Conservation (phyloP, 2,329 filamentous ascomycete species). For the Hymenotorrendiella dingleyae region DNA sequence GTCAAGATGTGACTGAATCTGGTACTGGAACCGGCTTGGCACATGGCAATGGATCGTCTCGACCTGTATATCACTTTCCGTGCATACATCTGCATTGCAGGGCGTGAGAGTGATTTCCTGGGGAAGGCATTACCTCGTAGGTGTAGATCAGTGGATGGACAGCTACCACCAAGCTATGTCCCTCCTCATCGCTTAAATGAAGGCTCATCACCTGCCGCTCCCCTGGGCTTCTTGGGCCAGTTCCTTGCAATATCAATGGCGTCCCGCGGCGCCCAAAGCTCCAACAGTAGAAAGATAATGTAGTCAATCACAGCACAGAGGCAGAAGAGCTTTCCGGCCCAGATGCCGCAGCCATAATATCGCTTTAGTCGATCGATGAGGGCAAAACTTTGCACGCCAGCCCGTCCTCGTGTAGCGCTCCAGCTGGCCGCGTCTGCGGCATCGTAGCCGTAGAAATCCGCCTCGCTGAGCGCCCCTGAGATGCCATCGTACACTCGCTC, state of each 20-base stretch:
- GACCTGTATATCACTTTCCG: neutral
- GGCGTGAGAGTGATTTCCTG: neutral
- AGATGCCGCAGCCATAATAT: conserved; percentile 97
- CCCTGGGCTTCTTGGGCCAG: conserved; percentile 73
- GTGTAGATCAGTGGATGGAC: too few relatives aligned
- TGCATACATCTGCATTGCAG: conserved; percentile 2
- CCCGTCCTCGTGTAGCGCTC: conserved; percentile 64
- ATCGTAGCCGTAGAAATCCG: conserved; percentile 82
- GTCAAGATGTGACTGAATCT: neutral
- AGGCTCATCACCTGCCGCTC: conserved; percentile 5
- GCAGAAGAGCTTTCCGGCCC: conserved; percentile 97
- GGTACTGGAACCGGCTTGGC: conserved; percentile 1
- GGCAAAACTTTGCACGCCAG: conserved; percentile 75
- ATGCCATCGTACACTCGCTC: conserved; percentile 95
- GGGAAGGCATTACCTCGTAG: too few relatives aligned
- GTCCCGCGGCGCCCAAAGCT: conserved; percentile 78
- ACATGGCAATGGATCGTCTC: neutral
- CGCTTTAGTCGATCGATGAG: conserved; percentile 91
- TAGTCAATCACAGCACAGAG: conserved; percentile 93
- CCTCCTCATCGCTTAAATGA: conserved; percentile 4
- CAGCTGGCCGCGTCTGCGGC: conserved; percentile 54
- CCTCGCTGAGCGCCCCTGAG: conserved; percentile 74
- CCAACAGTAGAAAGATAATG: conserved; percentile 79
- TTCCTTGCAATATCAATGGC: conserved; percentile 84
- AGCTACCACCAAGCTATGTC: too few relatives aligned